Conservation (phyloP, 2,329 filamentous ascomycete genomes). For the Colletotrichum euphorbiae region DNA sequence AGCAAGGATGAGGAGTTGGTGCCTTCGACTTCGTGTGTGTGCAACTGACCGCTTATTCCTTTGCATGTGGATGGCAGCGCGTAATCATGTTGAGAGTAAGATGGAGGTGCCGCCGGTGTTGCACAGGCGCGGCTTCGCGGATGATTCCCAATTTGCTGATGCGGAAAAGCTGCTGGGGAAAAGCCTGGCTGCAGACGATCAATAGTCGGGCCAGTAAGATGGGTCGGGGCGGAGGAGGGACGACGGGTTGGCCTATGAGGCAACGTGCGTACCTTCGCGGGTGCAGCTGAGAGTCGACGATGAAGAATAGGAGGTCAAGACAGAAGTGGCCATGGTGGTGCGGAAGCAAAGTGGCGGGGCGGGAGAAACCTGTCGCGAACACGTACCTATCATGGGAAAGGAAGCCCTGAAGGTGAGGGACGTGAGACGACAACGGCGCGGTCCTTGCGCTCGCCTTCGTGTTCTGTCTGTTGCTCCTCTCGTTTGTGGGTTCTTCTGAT, state of each 20-base stretch:
- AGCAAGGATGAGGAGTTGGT: slow-evolving; percentile 2
- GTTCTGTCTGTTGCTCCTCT: background rate
- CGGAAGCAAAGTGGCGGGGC: slow-evolving; percentile 24
- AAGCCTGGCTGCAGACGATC: background rate
- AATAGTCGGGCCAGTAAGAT: slow-evolving; percentile 7
- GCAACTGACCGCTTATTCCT: slow-evolving; percentile 24
- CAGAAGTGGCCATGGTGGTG: slow-evolving; percentile 5
- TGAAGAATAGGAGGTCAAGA: slow-evolving; percentile 29
- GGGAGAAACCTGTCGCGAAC: background rate
- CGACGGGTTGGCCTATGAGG: slow-evolving; percentile 5
- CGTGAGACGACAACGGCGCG: background rate
- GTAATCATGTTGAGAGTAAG: slow-evolving; percentile 7
- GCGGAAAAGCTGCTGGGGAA: background rate
- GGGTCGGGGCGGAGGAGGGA: background rate
- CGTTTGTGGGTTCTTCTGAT: too few relatives aligned
- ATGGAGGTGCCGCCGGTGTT: background rate
- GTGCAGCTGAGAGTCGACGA: slow-evolving; percentile 11
- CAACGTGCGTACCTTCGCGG: slow-evolving; percentile 14
- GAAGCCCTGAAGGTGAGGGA: background rate
- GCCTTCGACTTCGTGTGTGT: slow-evolving; percentile 23
- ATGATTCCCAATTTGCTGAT: slow-evolving; percentile 29
- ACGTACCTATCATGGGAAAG: background rate
- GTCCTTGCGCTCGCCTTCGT: background rate
- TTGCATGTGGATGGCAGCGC: slow-evolving; percentile 4
- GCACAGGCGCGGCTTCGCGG: slow-evolving; percentile 30